Conservation (phyloP, 768 basidiomycete species). For the Hemileccinum rubropunctum region DNA sequence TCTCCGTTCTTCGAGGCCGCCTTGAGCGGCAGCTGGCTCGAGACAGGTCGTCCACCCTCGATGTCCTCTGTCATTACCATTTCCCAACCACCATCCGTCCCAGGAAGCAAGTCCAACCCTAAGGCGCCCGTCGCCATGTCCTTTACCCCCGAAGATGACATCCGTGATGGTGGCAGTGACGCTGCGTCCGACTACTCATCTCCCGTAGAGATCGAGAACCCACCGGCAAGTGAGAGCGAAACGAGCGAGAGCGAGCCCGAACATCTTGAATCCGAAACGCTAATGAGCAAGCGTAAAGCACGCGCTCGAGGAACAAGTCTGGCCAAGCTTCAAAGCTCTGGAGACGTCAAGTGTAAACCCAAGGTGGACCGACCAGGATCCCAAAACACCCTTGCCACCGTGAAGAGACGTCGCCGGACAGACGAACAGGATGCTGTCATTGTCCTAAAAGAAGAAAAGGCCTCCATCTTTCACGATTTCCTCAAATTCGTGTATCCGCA, state of each 20-base stretch:
- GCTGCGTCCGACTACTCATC: conserved; percentile 40
- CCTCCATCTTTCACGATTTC: conserved; percentile 89
- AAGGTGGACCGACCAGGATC: conserved; percentile 16
- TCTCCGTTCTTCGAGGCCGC: conserved; percentile 96
- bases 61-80: conserved; percentile 85
- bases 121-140: conserved; percentile 54
- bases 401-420: conserved; percentile 40
- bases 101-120: conserved; percentile 43
- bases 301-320: conserved; percentile 53
- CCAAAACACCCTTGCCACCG: conserved; percentile 37
- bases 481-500: conserved; percentile 92
- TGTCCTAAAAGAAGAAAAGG: conserved; percentile 87
- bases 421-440: conserved; percentile 78
- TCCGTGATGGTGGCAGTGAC: conserved; percentile 33
- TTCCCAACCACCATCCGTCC: conserved; percentile 65
- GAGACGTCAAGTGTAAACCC: conserved; percentile 20
- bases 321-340: conserved; percentile 53
- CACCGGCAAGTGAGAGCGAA: conserved; percentile 33
- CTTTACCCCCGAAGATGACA: conserved; percentile 55
- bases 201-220: conserved; percentile 38
- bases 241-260: conserved; percentile 37
- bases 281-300: conserved; percentile 25
- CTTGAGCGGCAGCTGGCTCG: conserved; percentile 88
- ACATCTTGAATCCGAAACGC: conserved; percentile 17
- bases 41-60: conserved; percentile 76